Base-by-base conservation (phyloP, 2,329 filamentous ascomycete species). In the Penicillium thymicola region DNA sequence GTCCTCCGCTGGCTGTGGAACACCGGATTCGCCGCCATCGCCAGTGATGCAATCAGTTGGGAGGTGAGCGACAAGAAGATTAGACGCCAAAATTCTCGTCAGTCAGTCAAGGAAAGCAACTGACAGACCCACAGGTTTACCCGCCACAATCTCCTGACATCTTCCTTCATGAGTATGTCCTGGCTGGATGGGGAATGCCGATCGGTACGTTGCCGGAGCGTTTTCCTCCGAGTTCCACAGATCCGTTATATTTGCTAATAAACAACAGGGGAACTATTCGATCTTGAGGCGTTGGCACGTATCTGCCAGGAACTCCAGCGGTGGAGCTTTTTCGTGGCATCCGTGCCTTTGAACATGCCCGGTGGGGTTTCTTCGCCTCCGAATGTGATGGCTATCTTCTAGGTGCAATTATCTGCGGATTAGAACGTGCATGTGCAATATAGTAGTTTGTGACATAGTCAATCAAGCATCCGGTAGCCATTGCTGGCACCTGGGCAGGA, bases 1-100 rank as follows among this genome's bases (percentile, higher is more conserved):
- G 76, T 80, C 21, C 74, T 84, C 9, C 75, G 78, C 41, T 87
- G 83, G 82, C 71, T 86, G 14, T 86, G 83, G 82, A 78, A 85
- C 50, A 75, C 78, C 25, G 73, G 77, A 16, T 85, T 86, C 64
- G 74, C 82, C 0, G 84, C 83, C 3, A 79, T 85, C 3, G 84
- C 80, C 0, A 81, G 84, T 13, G 84, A 87, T 58, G 78, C 80
- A 21, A 80, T 83, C 10, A 77, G 76, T 5, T 82, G 82, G 63
- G 83, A 85, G 66, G 78, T 78, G 18, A 75, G 68, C 21, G 66
- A 64, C 30, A 32, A 14, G 25, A 42, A 13, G 9, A 21, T 23
- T 27, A 13, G 36, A 36, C 7, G 18, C 5, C 37, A 37, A 36
- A 34, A n/a, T n/a, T 28, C 40, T 16, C n/a, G 21, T 4, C 30